Percentiles rank a stretch among this genome's conserved stretches.
These are phyloP conservation scores for Capillidium heterosporum DNA, from an alignment of 371 early-diverging fungal genomes.

Conservation along the genomic window DNA sequence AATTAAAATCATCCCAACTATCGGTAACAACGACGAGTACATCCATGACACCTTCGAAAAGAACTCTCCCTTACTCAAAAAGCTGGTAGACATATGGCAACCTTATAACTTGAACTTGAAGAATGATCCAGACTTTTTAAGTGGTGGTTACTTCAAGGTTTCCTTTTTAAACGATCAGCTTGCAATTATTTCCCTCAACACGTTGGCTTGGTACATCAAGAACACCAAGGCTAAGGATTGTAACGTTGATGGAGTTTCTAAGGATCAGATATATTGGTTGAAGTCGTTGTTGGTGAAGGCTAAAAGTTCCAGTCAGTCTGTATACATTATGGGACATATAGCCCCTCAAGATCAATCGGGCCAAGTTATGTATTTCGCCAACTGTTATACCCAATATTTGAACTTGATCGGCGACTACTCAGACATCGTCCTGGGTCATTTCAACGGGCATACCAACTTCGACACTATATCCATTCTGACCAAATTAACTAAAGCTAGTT, in stretches of 20 bases:
- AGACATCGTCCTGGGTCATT: constrained; percentile 20
- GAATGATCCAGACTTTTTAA: neutral
- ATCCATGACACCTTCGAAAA: constrained; percentile 11
- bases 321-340: constrained; percentile 25
- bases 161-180: constrained; percentile 3
- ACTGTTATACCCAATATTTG: constrained; percentile 19
- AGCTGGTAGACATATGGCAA: neutral
- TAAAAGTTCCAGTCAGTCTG: constrained; percentile 1
- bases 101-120: neutral
- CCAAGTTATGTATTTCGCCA: constrained; percentile 8
- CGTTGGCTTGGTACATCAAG: constrained; percentile 12
- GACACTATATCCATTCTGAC: constrained; percentile 7
- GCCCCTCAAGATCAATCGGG: constrained; percentile 22
- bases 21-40: constrained; percentile 23
- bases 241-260: constrained; percentile 9
- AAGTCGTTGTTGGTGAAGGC: constrained; percentile 6
- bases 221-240: constrained; percentile 15
- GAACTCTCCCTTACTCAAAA: neutral
- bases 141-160: constrained; percentile 8
- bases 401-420: constrained; percentile 21
- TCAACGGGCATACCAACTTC: constrained; percentile 17
- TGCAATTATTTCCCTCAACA: constrained; percentile 11
- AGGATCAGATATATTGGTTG: constrained; percentile 8
- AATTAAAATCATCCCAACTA: constrained; percentile 18
- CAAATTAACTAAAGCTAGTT: constrained; percentile 5